Evolutionary conservation across 2,329 filamentous ascomycete genomes (phyloP), one percentile per base, ranked within the genome.

Genomic region (Microdochium trichocladiopsis): DNA sequence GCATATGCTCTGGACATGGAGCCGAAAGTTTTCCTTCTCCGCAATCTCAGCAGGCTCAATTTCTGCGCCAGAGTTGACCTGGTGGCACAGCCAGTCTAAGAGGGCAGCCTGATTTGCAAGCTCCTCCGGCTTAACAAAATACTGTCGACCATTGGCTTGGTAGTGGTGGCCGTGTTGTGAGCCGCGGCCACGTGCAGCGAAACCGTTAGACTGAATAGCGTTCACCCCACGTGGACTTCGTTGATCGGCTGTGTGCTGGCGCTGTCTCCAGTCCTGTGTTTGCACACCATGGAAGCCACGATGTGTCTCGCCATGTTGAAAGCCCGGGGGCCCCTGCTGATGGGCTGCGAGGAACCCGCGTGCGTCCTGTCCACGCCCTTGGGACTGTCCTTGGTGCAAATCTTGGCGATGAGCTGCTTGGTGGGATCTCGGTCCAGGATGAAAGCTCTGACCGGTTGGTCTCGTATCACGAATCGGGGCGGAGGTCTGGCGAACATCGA

Each of bases 1-100:
- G 56, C 87, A 87, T 22, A 88, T 77, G 9, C 67, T 59, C 64
- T 93, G 84, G 16, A 95, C 78, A 24, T 72, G 71, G 47, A 71
- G 63, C 49, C 88, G 80, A 58, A 95, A 92, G 0, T 67, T 63
- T 59, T 94, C 87, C 62, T 94, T 95, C 57, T 84, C 78, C 2
- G 75, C 71, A 50, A 87, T 79, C 58, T 94, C 89, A 1, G 71
- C 66, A 1, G 68, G 62, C 36, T 76, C 77, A 56, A 93, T 90
- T 58, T 86, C 82, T 1, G 82, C 80, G 37, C 72, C 74, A 0
- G 77, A 69, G 18, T 90, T 69, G 48, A 84, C 76, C 16, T 64
- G 50, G 51, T 65, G 56, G 54, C 75, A 76, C 2, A 84, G 66
- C 1, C 60, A 60, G 22, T 83, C 78, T 14, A 86, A 70, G 14